A percentile compares a stretch with the other conserved stretches of the same genome.
Conservation (phyloP, 768 basidiomycete species). For the Cyclocybe aegerita region DNA sequence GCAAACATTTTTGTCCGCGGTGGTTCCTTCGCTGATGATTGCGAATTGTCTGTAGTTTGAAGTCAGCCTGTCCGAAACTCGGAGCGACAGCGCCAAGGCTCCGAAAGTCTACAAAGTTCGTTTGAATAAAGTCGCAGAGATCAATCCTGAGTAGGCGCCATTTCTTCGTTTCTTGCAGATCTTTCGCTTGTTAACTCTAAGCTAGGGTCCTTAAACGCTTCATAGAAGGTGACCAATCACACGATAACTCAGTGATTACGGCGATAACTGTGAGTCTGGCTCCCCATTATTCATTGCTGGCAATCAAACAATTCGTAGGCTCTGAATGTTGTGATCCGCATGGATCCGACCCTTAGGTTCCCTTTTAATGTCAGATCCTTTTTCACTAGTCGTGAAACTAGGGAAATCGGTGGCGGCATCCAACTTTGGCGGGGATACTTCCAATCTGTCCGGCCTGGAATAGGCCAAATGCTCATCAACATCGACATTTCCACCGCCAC, state of each 20-base stretch:
- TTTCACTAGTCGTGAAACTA: conserved; percentile 61
- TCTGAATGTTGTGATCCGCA: conserved; percentile 77
- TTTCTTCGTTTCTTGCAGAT: neutral
- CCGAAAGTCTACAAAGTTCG: conserved; percentile 70
- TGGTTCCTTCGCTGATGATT: conserved; percentile 3
- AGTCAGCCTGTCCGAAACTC: conserved; percentile 45
- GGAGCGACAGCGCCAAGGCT: conserved; percentile 33
- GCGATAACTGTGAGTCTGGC: conserved; percentile 56
- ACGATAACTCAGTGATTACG: conserved; percentile 62
- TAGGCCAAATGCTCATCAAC: conserved; percentile 69
- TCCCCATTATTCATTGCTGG: neutral
- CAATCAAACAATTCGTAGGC: conserved; percentile 41
- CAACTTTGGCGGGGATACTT: conserved; percentile 81
- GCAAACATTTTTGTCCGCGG: neutral
- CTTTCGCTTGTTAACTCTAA: neutral
- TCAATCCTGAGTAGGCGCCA: conserved; percentile 29
- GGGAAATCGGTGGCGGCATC: conserved; percentile 60
- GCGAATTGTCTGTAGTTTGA: conserved; percentile 47
- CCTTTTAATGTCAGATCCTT: conserved; percentile 80
- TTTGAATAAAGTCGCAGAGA: conserved; percentile 54
- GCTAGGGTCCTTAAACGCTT: conserved; percentile 62
- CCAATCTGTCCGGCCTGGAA: conserved; percentile 73
- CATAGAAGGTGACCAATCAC: conserved; percentile 60
- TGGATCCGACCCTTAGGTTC: conserved; percentile 68
- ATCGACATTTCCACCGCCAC: conserved; percentile 80